Evolutionary conservation across 1,284 basidiomycete genomes (phyloP), one percentile per base, ranked within the genome.

Genomic region (Heterobasidion irregulare): DNA sequence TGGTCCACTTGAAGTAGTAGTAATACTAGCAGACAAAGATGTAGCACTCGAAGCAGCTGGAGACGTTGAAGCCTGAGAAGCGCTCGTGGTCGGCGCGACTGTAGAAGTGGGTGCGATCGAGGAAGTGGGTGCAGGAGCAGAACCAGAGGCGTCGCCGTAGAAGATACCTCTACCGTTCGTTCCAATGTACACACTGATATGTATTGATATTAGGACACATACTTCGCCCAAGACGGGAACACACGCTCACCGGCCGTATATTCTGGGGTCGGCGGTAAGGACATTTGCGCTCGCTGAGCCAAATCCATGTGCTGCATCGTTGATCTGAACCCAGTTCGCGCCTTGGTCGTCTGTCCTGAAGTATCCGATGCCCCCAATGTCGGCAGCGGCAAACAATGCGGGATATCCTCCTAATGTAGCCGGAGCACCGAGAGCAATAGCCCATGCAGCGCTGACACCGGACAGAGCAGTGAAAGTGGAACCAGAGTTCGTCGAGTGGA

Each of bases 91-190:
- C 1, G 59, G 51, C 3, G 63, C 19, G 26, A 26, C 26, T 26
- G 26, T 26, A 6, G 50, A 16, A 13, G 33, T 45, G n/a, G 49
- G 19, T 15, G 32, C 33, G 4, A 35, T 26, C 19, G 70, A 69
- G 2, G 72, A 59, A 0, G 72, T 71, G 1, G 72, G 65, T 3
- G 75, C 57, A 47, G 74, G 71, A 5, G 70, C 67, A 15, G 72
- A 53, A 44, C 75, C 75, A 50, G 72, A 62, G 8, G 68, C 66
- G 56, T 82, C 77, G 1, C 81, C 80, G 59, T 77, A 83, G 67
- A 80, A 84, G 54, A 83, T 83, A 32, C 83, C 82, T 48, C 82
- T 77, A 35, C 82, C 82, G 59, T 83, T 83, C 1, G 82, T 84
- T 3, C 82, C 83, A 49, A 84, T 75, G 61, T 83, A 84, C 1